These are phyloP conservation scores for Microdochium bolleyi DNA, from an alignment of 2,329 filamentous ascomycete genomes.

Conservation along the genomic window DNA sequence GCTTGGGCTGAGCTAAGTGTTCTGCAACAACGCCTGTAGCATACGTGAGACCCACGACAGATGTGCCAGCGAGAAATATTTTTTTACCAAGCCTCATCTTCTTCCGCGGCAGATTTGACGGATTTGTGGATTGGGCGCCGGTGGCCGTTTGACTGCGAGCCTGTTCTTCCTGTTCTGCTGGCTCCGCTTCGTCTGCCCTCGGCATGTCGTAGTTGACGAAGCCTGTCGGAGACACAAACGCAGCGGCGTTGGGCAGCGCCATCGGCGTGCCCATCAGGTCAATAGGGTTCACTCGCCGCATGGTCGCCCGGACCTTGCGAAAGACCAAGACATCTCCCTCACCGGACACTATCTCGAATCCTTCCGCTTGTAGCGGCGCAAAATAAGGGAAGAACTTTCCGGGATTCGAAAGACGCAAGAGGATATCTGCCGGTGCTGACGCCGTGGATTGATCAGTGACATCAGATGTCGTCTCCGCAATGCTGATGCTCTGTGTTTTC, in stretches of 20 bases:
- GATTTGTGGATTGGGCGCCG: not conserved
- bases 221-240: slow-evolving; percentile 57
- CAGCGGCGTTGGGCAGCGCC: slow-evolving; percentile 37
- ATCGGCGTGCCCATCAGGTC: slow-evolving; percentile 39
- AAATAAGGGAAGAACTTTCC: slow-evolving; percentile 60
- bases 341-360: slow-evolving; percentile 60
- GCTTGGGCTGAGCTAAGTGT: slow-evolving; percentile 33
- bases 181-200: slow-evolving; percentile 16
- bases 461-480: slow-evolving; percentile 52
- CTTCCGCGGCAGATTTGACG: slow-evolving; percentile 26
- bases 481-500: slow-evolving; percentile 45
- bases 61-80: slow-evolving; percentile 43
- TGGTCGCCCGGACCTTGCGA: slow-evolving; percentile 43
- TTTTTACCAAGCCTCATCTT: slow-evolving; percentile 34
- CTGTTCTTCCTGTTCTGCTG: slow-evolving; percentile 13
- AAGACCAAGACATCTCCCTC: slow-evolving; percentile 58
- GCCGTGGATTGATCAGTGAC: slow-evolving; percentile 38
- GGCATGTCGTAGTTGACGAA: slow-evolving; percentile 53
- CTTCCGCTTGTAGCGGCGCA: slow-evolving; percentile 45
- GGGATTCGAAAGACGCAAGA: slow-evolving; percentile 53
- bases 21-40: slow-evolving; percentile 51
- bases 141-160: not conserved
- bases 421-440: slow-evolving; percentile 49
- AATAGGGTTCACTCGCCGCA: slow-evolving; percentile 45
- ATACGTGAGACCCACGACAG: slow-evolving; percentile 48